phyloP scores from a whole-genome alignment of 306 rosid species.

The Medicago truncatula region MtrunA17r5.0-ANR NC_053049.1:38396001-38396500 shows the following conservation, averaged over 20 bases:
- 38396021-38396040: conserved; percentile 28
- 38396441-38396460: conserved; percentile 26
- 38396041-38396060: conserved; percentile 33
- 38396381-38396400: conserved; percentile 10
- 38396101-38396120: conserved; percentile 13
- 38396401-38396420: conserved; percentile 22
- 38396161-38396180: conserved; percentile 25
- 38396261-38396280: conserved; percentile 39
- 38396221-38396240: conserved; percentile 31
- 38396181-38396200: conserved; percentile 37
- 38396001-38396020: conserved; percentile 30
- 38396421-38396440: conserved; percentile 32
- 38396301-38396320: conserved; percentile 41
- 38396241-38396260: conserved; percentile 31
- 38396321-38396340: conserved; percentile 31
- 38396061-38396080: conserved; percentile 32
- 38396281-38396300: conserved; percentile 37
- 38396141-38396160: conserved; percentile 25
- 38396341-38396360: background rate
- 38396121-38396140: conserved; percentile 14
- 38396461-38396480: background rate
- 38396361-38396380: conserved; percentile 32
- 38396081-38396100: conserved; percentile 24
- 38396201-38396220: conserved; percentile 31
- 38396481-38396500: background rate